Conservation (phyloP, 345 rosid species). For the Xanthoceras sorbifolium region DNA sequence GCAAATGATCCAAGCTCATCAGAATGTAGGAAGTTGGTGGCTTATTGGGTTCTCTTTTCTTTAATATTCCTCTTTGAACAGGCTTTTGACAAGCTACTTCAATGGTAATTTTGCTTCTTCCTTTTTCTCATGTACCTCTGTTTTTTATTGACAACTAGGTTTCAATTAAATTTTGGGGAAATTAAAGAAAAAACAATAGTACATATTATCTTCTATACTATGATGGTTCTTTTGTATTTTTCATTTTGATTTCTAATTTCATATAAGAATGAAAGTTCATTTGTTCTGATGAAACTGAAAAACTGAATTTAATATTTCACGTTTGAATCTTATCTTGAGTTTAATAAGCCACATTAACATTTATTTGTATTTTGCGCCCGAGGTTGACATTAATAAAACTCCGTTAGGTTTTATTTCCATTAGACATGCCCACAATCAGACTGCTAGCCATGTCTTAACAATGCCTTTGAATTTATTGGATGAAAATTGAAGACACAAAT, state of each 20-base stretch:
- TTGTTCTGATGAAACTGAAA: neutral
- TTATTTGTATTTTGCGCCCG: no score
- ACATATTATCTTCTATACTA: neutral
- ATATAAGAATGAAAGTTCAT: no score
- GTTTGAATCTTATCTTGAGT: neutral
- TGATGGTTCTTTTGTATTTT: neutral
- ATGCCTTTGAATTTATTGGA: neutral
- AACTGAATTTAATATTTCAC: neutral
- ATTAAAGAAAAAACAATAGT: neutral
- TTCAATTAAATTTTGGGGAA: neutral
- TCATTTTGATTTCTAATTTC: neutral
- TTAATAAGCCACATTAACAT: neutral
- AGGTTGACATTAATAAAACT: no score
- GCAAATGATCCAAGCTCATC: constrained; percentile 17
- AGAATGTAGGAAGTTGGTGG: constrained; percentile 31
- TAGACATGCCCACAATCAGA: no score
- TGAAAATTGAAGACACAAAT: neutral
- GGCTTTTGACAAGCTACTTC: constrained; percentile 28
- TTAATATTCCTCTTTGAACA: constrained; percentile 35
- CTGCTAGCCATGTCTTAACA: no score
- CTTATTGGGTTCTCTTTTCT: constrained; percentile 42
- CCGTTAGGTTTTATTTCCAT: no score
- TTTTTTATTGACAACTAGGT: neutral
- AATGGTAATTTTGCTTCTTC: constrained; percentile 39
- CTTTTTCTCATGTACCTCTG: neutral